These are phyloP conservation scores for Fusarium nodosum DNA, from an alignment of 2,329 filamentous ascomycete species.

Conservation along the genomic window DNA sequence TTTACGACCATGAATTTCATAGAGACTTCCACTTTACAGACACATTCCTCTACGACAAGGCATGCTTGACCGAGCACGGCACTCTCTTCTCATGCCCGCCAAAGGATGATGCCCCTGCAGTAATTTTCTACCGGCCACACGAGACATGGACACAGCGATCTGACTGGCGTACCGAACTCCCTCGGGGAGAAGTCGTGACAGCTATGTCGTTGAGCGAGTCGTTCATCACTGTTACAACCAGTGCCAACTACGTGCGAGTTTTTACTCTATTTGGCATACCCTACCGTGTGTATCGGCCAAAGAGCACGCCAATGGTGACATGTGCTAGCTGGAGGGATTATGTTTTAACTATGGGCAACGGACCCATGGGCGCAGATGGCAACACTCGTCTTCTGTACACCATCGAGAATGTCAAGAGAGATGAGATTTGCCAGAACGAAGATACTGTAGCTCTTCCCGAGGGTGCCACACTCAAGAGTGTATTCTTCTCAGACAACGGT, in stretches of 20 bases:
- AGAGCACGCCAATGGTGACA: slow-evolving; percentile 89
- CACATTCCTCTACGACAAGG: slow-evolving; percentile 95
- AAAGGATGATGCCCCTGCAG: slow-evolving; percentile 74
- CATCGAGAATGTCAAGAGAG: slow-evolving; percentile 93
- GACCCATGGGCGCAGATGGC: slow-evolving; percentile 83
- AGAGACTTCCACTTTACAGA: slow-evolving; percentile 98
- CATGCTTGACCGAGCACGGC: slow-evolving; percentile 88
- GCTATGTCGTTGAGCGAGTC: slow-evolving; percentile 93
- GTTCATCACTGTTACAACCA: slow-evolving; percentile 90
- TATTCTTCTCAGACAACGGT: slow-evolving; percentile 94
- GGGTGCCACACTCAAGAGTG: slow-evolving; percentile 78
- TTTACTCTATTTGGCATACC: slow-evolving; percentile 95
- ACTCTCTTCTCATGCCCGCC: slow-evolving; percentile 87
- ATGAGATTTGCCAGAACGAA: slow-evolving; percentile 94
- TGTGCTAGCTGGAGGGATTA: slow-evolving; percentile 97
- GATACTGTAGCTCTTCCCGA: slow-evolving; percentile 89
- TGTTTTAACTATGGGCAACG: slow-evolving; percentile 95
- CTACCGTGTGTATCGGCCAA: slow-evolving; percentile 89
- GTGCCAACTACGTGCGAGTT: slow-evolving; percentile 87
- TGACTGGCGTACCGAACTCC: slow-evolving; percentile 92
- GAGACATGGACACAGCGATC: slow-evolving; percentile 93
- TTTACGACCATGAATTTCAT: slow-evolving; percentile 93
- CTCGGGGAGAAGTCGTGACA: slow-evolving; percentile 85
- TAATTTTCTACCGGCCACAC: slow-evolving; percentile 95
- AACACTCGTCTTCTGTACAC: slow-evolving; percentile 85